Evolutionary conservation across 148 eudicot species (phyloP).

Genomic region (Vaccinium myrtillus): DNA sequence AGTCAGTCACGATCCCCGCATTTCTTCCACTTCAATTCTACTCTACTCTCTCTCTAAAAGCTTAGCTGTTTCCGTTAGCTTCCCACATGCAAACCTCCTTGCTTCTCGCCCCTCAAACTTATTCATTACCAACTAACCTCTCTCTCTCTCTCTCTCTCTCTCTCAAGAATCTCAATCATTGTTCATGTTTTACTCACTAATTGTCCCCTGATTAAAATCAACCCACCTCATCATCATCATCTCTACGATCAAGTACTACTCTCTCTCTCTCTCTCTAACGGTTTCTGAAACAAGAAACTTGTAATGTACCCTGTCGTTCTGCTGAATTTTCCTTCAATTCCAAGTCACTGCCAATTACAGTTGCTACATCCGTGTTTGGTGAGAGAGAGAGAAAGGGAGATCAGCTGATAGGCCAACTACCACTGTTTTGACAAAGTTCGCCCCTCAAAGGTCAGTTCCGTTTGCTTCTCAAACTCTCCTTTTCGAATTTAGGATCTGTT

Average conservation of each 20-base stretch:
- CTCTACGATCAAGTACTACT: not conserved
- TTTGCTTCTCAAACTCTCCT: not conserved
- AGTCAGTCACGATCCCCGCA: not conserved
- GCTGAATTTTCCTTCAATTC: constrained; percentile 1
- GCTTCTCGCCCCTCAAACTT: not conserved
- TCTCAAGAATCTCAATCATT: not conserved
- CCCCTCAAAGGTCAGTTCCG: constrained; percentile 13
- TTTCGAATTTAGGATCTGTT: not conserved
- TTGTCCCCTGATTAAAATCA: constrained; percentile 18
- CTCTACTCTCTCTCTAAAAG: not conserved
- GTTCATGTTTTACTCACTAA: no score
- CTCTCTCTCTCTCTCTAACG: constrained; percentile 11
- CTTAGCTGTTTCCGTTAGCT: not conserved
- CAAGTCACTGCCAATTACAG: not conserved
- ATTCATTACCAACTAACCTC: not conserved
- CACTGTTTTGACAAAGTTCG: not conserved
- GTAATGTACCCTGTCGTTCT: not conserved
- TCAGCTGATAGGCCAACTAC: not conserved
- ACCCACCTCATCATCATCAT: constrained; percentile 12
- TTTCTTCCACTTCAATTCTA: not conserved
- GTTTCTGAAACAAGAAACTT: constrained; percentile 3
- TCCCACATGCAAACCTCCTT: not conserved
- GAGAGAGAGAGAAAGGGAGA: not conserved
- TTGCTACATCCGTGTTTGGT: not conserved
- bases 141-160: not conserved